These are phyloP conservation scores for Casuarina cunninghamiana DNA, from an alignment of 306 rosid species.

Conservation along the genomic window DNA sequence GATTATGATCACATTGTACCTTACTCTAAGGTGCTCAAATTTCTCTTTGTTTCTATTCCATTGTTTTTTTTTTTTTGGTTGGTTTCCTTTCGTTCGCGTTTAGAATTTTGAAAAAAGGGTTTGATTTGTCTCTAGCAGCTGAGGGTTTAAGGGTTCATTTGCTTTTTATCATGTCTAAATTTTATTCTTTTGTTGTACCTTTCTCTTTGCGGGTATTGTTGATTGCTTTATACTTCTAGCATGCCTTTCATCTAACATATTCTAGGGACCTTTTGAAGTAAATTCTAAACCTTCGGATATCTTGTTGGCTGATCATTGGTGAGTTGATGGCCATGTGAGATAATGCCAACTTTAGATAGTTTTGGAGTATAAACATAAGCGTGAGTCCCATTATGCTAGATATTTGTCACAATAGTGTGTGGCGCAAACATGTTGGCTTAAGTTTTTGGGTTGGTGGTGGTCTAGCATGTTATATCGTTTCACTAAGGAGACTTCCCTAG, in stretches of 20 bases:
- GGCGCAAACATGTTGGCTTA: too few species aligned
- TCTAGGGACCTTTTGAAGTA: neutral
- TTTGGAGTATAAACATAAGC: too few species aligned
- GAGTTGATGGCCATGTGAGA: neutral
- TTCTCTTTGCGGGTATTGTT: neutral
- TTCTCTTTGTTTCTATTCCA: too few species aligned
- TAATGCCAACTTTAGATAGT: neutral
- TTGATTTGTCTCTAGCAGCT: constrained; percentile 1
- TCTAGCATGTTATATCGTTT: too few species aligned
- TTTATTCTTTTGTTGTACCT: neutral
- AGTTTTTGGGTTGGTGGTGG: too few species aligned
- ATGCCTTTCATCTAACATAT: neutral
- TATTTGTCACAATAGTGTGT: too few species aligned
- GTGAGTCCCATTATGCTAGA: too few species aligned
- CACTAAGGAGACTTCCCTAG: too few species aligned
- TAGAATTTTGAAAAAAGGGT: constrained; percentile 9
- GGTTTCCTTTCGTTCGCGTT: neutral
- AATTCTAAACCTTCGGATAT: neutral
- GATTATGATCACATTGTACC: constrained; percentile 89
- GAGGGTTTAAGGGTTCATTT: constrained; percentile 3
- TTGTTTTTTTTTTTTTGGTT: neutral
- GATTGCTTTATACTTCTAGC: neutral
- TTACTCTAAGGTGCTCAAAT: constrained; percentile 67
- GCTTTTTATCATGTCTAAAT: neutral
- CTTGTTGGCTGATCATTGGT: neutral